A percentile compares a stretch with the other conserved stretches of the same genome.
phyloP scores from a whole-genome alignment of 2,329 filamentous ascomycete species.

The Trichophyton benhamiae region DNA sequence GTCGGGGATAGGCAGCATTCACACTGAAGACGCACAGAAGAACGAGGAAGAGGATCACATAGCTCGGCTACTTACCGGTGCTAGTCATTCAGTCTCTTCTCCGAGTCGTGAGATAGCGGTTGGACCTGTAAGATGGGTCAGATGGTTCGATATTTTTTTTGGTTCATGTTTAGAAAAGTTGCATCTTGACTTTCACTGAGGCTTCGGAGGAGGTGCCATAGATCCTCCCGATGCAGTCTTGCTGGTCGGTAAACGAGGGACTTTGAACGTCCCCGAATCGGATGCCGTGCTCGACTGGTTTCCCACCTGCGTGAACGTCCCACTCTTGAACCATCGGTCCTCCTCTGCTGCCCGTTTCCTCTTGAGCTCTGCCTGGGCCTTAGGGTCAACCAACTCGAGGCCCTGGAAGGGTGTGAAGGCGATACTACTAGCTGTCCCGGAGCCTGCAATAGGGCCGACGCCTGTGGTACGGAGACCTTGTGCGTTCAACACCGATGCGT shows the following conservation, averaged over 20 bases:
- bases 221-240: slow-evolving; percentile 51
- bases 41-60: background rate
- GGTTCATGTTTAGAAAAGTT: background rate
- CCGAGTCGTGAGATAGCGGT: background rate
- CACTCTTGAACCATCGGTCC: slow-evolving; percentile 91
- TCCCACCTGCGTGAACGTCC: slow-evolving; percentile 85
- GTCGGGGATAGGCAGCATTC: background rate
- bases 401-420: slow-evolving; percentile 93
- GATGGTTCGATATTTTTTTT: background rate
- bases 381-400: slow-evolving; percentile 87
- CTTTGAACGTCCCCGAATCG: slow-evolving; percentile 50
- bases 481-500: slow-evolving; percentile 49
- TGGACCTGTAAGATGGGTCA: background rate
- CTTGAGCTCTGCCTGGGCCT: slow-evolving; percentile 72
- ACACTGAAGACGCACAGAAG: background rate
- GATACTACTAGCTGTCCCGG: slow-evolving; percentile 72
- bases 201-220: slow-evolving; percentile 29
- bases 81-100: background rate
- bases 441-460: slow-evolving; percentile 56
- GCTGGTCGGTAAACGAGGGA: slow-evolving; percentile 57
- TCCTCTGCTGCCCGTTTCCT: slow-evolving; percentile 89
- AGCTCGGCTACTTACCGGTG: background rate
- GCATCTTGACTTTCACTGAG: background rate
- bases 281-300: slow-evolving; percentile 18
- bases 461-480: slow-evolving; percentile 64